Conservation (phyloP, 441 rosid genomes). For the Aquilaria agallochum region DNA sequence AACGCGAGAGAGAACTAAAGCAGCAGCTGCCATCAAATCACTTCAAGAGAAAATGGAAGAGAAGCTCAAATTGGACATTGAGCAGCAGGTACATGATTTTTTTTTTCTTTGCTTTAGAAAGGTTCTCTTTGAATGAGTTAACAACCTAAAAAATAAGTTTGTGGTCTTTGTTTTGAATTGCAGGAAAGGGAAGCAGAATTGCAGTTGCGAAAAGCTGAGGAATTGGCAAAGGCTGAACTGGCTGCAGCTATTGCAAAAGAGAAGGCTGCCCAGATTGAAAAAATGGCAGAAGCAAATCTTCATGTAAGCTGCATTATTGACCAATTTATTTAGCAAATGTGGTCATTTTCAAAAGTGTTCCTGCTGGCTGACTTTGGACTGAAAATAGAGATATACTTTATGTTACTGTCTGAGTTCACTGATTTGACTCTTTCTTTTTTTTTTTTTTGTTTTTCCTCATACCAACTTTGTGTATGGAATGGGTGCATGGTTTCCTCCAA, state of each 20-base stretch:
- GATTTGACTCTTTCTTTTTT: too few relatives aligned
- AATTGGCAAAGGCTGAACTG: slow-evolving; percentile 78
- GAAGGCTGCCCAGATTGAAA: slow-evolving; percentile 86
- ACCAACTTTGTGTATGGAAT: slow-evolving; percentile 3
- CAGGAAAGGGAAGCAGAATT: slow-evolving; percentile 78
- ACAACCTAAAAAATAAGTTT: slow-evolving; percentile 20
- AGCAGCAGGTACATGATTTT: slow-evolving; percentile 56
- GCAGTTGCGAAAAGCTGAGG: slow-evolving; percentile 54
- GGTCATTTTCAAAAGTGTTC: too few relatives aligned
- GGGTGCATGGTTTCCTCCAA: too few relatives aligned
- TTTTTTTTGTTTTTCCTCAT: background rate
- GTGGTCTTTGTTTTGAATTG: slow-evolving; percentile 17
- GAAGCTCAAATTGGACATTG: slow-evolving; percentile 70
- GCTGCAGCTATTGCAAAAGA: slow-evolving; percentile 70
- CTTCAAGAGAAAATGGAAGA: slow-evolving; percentile 91
- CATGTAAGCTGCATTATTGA: slow-evolving; percentile 46
- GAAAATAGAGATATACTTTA: background rate
- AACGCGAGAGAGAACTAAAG: slow-evolving; percentile 87
- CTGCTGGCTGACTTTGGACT: too few relatives aligned
- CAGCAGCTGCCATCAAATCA: slow-evolving; percentile 75
- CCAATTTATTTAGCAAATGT: slow-evolving; percentile 2
- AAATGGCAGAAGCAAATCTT: slow-evolving; percentile 88
- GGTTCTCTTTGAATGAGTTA: slow-evolving; percentile 12
- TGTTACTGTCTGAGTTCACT: background rate
- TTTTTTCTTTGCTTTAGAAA: slow-evolving; percentile 2